Conservation (phyloP, 352 stramenopile species). For the Phytopythium kandeliae region DNA sequence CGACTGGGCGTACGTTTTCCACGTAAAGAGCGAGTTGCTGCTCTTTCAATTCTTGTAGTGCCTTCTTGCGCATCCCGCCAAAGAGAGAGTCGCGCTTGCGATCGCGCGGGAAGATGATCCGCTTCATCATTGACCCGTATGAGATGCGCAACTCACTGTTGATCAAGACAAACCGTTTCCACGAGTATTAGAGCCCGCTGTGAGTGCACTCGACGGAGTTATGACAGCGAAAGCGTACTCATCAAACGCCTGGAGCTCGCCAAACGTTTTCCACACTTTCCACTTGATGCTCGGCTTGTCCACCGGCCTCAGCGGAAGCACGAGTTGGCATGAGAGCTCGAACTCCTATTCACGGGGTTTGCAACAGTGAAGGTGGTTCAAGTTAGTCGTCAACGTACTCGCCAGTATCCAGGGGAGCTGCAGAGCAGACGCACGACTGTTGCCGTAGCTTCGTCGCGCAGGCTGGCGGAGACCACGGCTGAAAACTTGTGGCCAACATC, state of each 20-base stretch:
- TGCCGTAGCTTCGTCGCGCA: conserved; percentile 57
- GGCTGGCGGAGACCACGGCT: conserved; percentile 41
- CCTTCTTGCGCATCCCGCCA: conserved; percentile 59
- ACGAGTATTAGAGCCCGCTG: no score
- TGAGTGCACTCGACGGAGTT: no score
- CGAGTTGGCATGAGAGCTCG: conserved; percentile 65
- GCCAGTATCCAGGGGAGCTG: background rate
- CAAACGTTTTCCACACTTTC: conserved; percentile 73
- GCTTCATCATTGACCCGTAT: conserved; percentile 47
- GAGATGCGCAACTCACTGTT: conserved; percentile 49
- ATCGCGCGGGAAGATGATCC: conserved; percentile 53
- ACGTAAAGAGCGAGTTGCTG: conserved; percentile 73
- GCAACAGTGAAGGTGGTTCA: background rate
- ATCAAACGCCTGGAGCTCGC: conserved; percentile 60
- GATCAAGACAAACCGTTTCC: conserved; percentile 1
- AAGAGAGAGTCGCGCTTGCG: conserved; percentile 74
- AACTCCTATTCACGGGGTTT: conserved; percentile 33
- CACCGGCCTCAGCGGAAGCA: conserved; percentile 37
- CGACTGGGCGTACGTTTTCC: conserved; percentile 27
- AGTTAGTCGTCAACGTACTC: background rate
- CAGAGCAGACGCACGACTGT: conserved; percentile 25
- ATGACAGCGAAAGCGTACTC: conserved; percentile 31
- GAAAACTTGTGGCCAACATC: conserved; percentile 44
- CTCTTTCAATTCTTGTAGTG: conserved; percentile 56
- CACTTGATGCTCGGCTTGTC: conserved; percentile 72